A percentile compares a stretch with the other conserved stretches of the same genome.
Conservation (phyloP, 1,139 yeast species). For the Nakaseomyces kungkrabaensis region DNA sequence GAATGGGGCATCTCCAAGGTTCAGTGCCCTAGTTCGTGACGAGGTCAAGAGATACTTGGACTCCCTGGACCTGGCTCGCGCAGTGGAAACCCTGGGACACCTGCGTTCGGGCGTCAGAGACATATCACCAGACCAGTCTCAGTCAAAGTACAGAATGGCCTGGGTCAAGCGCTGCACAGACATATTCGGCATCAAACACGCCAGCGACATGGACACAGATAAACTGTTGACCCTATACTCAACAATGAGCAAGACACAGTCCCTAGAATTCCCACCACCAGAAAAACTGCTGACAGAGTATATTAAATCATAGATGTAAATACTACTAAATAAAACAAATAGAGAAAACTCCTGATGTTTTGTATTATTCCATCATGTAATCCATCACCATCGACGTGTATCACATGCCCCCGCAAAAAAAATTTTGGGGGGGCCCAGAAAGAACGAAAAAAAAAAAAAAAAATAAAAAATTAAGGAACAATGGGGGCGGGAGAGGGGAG, state of each 20-base stretch:
- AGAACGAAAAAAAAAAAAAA: too few species aligned
- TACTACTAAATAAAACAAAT: too few species aligned
- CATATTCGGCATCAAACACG: constrained; percentile 21
- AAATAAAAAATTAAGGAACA: not conserved
- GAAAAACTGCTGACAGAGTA: constrained; percentile 6
- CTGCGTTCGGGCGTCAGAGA: constrained; percentile 18
- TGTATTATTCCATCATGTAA: too few species aligned
- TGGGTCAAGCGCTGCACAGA: constrained; percentile 28
- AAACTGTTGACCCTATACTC: constrained; percentile 15
- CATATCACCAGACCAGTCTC: constrained; percentile 9
- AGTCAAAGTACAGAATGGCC: constrained; percentile 24
- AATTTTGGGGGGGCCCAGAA: too few species aligned
- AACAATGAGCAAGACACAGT: constrained; percentile 10
- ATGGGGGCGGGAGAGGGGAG: too few species aligned
- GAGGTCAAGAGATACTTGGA: constrained; percentile 17
- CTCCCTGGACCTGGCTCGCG: constrained; percentile 15
- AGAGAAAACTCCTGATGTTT: too few species aligned
- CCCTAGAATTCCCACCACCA: constrained; percentile 6
- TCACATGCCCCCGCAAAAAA: too few species aligned
- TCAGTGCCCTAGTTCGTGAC: constrained; percentile 24
- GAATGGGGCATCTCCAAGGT: constrained; percentile 28
- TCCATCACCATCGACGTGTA: too few species aligned
- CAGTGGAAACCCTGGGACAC: constrained; percentile 20
- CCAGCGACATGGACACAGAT: constrained; percentile 18
- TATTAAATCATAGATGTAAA: not conserved